Evolutionary conservation across 495 filamentous ascomycete genomes (phyloP), one percentile per base, ranked within the genome.

Genomic region (Talaromyces trachyspermus): DNA sequence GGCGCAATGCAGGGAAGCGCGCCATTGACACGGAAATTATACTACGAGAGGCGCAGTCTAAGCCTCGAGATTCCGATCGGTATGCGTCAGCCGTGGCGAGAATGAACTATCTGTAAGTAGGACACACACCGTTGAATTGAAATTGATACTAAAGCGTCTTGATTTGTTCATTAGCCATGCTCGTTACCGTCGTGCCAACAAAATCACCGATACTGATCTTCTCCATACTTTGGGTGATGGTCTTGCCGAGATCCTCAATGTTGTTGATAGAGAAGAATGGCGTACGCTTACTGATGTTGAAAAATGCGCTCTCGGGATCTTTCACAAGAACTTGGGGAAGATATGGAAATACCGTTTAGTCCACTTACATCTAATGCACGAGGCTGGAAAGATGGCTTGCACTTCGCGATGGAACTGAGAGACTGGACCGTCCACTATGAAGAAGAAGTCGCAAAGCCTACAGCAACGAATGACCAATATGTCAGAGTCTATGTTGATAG

Each of bases 401-500:
- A 80, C 17, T 81, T 76, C 55, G 62, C 69, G 5, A 59, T 69
- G 5, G 74, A 81, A 36, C 50, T 81, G 38, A 51, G 49, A 1
- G 54, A 61, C 20, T 82, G 75, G 76, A 69, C 72, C 1, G 52
- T 62, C 22, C 20, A 46, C 4, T 80, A 81, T 54, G 75, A 80
- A 52, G 57, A 55, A 26, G 41, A 48, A 30, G 53, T 58, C 3
- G 60, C 56, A 1, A 54, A 48, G 14, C 59, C 63, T 2, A 59
- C 54, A 0, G 32, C 46, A 2, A 56, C 61, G 8, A 56, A 54
- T 35, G 54, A 64, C 22, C 57, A 61, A 52, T 58, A 59, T 33
- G 60, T 59, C 26, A 22, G 58, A 32, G 50, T 61, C 22, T 59
- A 61, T 26, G 58, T 63, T 43, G 56, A 61, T 44, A 54, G 52